These are phyloP conservation scores for Tuber borchii DNA, from an alignment of 495 filamentous ascomycete species.

Conservation along the genomic window DNA sequence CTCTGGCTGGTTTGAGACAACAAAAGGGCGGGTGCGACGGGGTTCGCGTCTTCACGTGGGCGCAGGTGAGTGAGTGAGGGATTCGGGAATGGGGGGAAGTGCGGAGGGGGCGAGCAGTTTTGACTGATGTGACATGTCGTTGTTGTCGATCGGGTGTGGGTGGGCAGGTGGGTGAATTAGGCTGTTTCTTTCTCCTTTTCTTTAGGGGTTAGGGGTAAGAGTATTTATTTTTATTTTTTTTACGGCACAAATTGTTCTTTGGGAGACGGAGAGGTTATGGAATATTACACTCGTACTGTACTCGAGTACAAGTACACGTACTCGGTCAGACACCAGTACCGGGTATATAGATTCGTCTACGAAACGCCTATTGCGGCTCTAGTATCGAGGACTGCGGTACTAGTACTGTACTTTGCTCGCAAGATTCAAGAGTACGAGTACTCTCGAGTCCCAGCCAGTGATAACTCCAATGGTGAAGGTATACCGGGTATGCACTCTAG, in stretches of 20 bases:
- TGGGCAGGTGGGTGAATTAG: not conserved
- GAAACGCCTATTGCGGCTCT: too few species aligned
- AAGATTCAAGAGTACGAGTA: too few species aligned
- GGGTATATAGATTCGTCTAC: too few species aligned
- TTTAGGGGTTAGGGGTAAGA: not conserved
- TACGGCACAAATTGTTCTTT: not conserved
- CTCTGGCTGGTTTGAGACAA: not conserved
- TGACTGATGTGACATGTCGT: not conserved
- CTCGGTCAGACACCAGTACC: too few species aligned
- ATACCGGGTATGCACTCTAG: too few species aligned
- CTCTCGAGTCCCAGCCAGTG: not conserved
- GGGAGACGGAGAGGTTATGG: not conserved
- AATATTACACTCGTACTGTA: too few species aligned
- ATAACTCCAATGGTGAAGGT: not conserved
- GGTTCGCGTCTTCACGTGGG: not conserved
- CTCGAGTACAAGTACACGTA: too few species aligned
- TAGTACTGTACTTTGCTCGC: too few species aligned
- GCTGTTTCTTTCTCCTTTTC: too few species aligned
- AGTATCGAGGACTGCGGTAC: not conserved
- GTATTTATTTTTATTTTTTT: too few species aligned
- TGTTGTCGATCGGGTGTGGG: not conserved
- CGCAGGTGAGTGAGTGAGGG: not conserved
- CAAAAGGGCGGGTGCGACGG: not conserved
- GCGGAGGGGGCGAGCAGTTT: too few species aligned
- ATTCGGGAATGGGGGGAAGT: not conserved